Evolutionary conservation across 257 asterid species (phyloP).

Genomic region (Gardenia jasminoides): DNA sequence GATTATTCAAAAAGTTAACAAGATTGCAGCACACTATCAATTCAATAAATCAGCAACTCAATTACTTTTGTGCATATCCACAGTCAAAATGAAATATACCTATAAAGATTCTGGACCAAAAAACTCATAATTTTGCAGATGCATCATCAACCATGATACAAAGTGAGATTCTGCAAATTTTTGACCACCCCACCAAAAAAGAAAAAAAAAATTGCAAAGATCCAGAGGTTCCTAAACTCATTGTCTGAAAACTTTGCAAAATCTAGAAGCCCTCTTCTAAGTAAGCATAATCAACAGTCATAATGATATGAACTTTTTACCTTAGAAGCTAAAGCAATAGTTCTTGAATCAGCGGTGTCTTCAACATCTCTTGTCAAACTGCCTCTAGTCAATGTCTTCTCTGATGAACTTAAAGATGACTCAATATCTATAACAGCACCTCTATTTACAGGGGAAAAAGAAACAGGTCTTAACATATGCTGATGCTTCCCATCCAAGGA

Average conservation of each 20-base stretch:
- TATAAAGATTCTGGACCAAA: not conserved
- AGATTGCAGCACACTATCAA: not conserved
- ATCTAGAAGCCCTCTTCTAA: not conserved
- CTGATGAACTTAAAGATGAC: slow-evolving; percentile 72
- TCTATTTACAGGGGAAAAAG: slow-evolving; percentile 55
- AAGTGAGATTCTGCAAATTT: not conserved
- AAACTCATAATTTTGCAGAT: not conserved
- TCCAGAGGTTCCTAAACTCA: not conserved
- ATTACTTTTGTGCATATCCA: not conserved
- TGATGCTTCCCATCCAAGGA: slow-evolving; percentile 94
- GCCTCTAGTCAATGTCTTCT: slow-evolving; percentile 33
- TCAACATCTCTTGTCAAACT: slow-evolving; percentile 51
- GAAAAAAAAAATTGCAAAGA: not conserved
- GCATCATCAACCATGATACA: not conserved
- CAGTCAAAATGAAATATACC: not conserved
- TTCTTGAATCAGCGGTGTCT: slow-evolving; percentile 74
- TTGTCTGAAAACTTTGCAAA: not conserved
- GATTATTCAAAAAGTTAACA: not conserved
- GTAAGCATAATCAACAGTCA: not conserved
- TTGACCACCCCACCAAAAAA: slow-evolving; percentile 3
- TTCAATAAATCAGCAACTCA: not conserved
- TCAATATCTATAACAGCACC: slow-evolving; percentile 60
- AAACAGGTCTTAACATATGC: slow-evolving; percentile 54
- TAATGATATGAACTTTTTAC: slow-evolving; percentile 28
- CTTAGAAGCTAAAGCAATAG: slow-evolving; percentile 47